Conservation (phyloP, 2,329 filamentous ascomycete genomes). For the Phialocephala subalpina region DNA sequence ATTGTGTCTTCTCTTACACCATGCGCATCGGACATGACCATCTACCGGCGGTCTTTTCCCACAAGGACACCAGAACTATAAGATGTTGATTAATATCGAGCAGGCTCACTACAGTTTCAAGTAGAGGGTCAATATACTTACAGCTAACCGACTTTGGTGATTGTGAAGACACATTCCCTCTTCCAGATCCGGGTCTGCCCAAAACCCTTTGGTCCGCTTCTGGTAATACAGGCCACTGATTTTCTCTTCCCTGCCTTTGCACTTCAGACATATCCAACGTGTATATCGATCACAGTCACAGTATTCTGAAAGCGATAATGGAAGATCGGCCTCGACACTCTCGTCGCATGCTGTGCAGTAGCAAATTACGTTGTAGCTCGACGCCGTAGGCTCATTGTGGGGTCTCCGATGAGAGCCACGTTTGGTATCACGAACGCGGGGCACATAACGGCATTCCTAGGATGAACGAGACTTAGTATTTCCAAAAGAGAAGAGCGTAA, state of each 20-base stretch:
- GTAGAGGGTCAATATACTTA: background rate
- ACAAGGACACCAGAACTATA: conserved; percentile 33
- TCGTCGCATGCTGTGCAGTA: conserved; percentile 27
- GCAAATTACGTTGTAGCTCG: conserved; percentile 19
- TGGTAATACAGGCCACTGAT: conserved; percentile 18
- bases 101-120: too few relatives aligned
- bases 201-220: conserved; percentile 12
- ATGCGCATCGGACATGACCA: conserved; percentile 28
- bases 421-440: conserved; percentile 19
- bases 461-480: background rate
- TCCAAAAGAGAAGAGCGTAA: too few relatives aligned
- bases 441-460: conserved; percentile 29
- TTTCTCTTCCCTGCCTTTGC: conserved; percentile 23
- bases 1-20: conserved; percentile 31
- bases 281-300: conserved; percentile 32
- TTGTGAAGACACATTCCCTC: conserved; percentile 18
- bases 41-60: conserved; percentile 21
- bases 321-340: conserved; percentile 22
- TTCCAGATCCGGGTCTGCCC: conserved; percentile 2
- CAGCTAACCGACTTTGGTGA: background rate
- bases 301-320: conserved; percentile 21
- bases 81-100: background rate
- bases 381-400: conserved; percentile 7
- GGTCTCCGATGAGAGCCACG: conserved; percentile 18
- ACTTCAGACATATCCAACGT: conserved; percentile 31